phyloP scores from a whole-genome alignment of 768 basidiomycete species.

The Tricholoma terreum region DNA sequence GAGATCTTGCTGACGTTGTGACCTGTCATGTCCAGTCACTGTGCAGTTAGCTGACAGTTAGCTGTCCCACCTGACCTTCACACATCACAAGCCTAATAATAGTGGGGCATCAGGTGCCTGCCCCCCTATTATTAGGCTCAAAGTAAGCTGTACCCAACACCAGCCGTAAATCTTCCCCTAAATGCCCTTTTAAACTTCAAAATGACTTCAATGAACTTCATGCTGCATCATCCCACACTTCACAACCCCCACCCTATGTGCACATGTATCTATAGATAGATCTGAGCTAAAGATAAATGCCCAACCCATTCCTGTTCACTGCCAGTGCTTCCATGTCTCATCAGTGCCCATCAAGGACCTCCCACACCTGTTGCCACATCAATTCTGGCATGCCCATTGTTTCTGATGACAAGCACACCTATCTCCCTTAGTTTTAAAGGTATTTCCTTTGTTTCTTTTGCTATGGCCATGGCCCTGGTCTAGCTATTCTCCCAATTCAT shows the following conservation, averaged over 20 bases:
- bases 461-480: background rate
- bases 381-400: background rate
- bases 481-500: background rate
- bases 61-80: background rate
- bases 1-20: too few species aligned
- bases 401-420: background rate
- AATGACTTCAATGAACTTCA: background rate
- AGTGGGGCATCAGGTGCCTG: background rate
- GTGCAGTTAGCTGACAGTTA: too few species aligned
- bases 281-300: too few species aligned
- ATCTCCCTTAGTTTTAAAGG: background rate
- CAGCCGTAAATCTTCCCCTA: background rate
- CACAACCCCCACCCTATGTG: too few species aligned
- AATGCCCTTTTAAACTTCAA: background rate
- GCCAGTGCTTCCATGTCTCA: background rate
- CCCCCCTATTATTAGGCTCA: background rate
- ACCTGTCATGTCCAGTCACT: too few species aligned
- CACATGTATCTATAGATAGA: too few species aligned
- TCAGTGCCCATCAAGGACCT: background rate
- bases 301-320: background rate
- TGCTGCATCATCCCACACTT: too few species aligned
- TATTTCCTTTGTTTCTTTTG: background rate
- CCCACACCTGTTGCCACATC: background rate
- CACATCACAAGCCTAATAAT: background rate
- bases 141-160: background rate